These are phyloP conservation scores for Chlamydomonas applanata DNA, from an alignment of 139 green algal species.

Conservation along the genomic window DNA sequence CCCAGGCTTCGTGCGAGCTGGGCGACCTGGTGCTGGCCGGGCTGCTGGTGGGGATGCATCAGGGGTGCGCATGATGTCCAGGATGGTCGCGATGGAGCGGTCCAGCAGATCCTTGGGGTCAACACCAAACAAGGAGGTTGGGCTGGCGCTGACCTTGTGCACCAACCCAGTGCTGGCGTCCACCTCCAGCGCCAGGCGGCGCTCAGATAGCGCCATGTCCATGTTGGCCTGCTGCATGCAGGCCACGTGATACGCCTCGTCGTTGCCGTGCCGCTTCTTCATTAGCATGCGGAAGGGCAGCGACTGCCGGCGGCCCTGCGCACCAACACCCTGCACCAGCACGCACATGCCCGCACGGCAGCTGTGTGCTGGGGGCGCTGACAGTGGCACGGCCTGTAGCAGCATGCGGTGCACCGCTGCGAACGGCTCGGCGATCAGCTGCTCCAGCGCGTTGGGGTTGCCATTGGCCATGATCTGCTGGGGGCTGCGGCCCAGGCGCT, in stretches of 20 bases:
- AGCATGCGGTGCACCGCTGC: background rate
- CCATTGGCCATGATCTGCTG: too few species aligned
- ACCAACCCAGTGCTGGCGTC: too few species aligned
- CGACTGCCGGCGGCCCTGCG: background rate
- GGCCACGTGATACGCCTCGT: background rate
- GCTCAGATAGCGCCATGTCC: background rate
- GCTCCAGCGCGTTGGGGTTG: too few species aligned
- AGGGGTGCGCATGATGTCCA: background rate
- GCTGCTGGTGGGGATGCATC: background rate
- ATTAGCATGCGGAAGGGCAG: too few species aligned
- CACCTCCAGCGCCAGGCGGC: too few species aligned
- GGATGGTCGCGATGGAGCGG: background rate
- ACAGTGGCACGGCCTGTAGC: background rate
- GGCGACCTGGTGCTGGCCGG: background rate
- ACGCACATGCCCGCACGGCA: background rate
- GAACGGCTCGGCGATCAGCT: too few species aligned
- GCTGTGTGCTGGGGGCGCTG: constrained; percentile 7
- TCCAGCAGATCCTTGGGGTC: background rate
- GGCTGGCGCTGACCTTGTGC: background rate
- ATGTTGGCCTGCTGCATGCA: background rate
- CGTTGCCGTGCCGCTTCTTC: background rate
- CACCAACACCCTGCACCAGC: background rate
- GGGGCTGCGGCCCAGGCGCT: constrained; percentile 8
- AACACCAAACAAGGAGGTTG: background rate
- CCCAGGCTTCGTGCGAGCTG: too few species aligned